These are phyloP conservation scores for Plasmodium malariae DNA, from an alignment of 169 alveolate species.

Conservation along the genomic window DNA sequence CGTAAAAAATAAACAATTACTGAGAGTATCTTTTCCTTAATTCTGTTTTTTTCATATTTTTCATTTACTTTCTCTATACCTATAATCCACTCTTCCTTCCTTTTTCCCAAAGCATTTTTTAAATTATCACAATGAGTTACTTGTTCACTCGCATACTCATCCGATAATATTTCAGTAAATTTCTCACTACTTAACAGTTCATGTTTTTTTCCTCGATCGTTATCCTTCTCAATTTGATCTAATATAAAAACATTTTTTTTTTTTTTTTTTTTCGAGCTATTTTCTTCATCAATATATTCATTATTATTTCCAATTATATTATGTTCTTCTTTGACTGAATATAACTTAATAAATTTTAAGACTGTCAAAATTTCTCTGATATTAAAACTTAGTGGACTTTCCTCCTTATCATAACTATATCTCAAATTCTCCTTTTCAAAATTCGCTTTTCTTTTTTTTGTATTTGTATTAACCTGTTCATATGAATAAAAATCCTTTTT, in stretches of 20 bases:
- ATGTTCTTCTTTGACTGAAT: slow-evolving; percentile 16
- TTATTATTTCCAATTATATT: not conserved
- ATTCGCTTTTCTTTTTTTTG: not conserved
- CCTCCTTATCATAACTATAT: slow-evolving; percentile 58
- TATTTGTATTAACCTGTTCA: not conserved
- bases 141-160: not conserved
- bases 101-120: not conserved
- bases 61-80: slow-evolving; percentile 75
- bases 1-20: slow-evolving; percentile 47
- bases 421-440: slow-evolving; percentile 3
- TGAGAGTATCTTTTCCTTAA: slow-evolving; percentile 66
- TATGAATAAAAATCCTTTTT: slow-evolving; percentile 60
- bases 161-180: not conserved
- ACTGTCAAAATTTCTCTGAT: slow-evolving; percentile 59
- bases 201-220: not conserved
- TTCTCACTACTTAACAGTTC: not conserved
- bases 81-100: slow-evolving; percentile 53
- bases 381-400: slow-evolving; percentile 57
- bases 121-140: not conserved
- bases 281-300: not conserved
- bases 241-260: not conserved
- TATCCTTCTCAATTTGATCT: too few species aligned
- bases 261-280: too few species aligned
- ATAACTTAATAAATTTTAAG: slow-evolving; percentile 42
- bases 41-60: slow-evolving; percentile 63